A percentile compares a stretch with the other conserved stretches of the same genome.
Conservation (phyloP, 1,284 basidiomycete species). For the Ceratobasidium sp. region DNA sequence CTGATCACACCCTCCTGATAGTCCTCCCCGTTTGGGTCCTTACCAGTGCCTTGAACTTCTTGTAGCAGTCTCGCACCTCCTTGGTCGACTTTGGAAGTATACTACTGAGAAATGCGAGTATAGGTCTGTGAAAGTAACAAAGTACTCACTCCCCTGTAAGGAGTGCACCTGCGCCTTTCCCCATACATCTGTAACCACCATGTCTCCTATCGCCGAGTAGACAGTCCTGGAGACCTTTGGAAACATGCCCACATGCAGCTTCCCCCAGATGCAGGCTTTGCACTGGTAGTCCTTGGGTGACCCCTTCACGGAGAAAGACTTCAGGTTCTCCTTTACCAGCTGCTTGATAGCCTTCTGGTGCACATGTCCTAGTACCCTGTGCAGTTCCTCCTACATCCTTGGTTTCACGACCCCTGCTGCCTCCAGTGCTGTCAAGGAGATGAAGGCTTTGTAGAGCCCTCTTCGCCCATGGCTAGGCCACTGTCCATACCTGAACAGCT, state of each 20-base stretch:
- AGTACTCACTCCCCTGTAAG: too few relatives aligned
- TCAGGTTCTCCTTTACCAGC: too few relatives aligned
- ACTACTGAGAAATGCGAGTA: too few relatives aligned
- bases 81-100: too few relatives aligned
- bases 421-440: too few relatives aligned
- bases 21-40: slow-evolving; percentile 47
- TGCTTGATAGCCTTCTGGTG: background rate
- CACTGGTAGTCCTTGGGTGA: background rate
- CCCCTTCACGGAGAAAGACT: background rate
- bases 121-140: too few relatives aligned
- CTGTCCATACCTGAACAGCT: background rate
- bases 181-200: background rate
- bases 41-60: slow-evolving; percentile 50
- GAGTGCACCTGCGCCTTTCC: too few relatives aligned
- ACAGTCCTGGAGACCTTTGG: background rate
- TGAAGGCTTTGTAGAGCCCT: too few relatives aligned
- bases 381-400: background rate
- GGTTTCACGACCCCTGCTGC: background rate
- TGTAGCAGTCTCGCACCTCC: slow-evolving; percentile 39
- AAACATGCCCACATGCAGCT: background rate
- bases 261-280: background rate
- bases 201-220: background rate
- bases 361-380: background rate
- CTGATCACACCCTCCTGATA: slow-evolving; percentile 47
- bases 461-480: background rate